A percentile compares a stretch with the other conserved stretches of the same genome.
Conservation (phyloP, 2,329 filamentous ascomycete genomes). For the Tolypocladium tropicale region DNA sequence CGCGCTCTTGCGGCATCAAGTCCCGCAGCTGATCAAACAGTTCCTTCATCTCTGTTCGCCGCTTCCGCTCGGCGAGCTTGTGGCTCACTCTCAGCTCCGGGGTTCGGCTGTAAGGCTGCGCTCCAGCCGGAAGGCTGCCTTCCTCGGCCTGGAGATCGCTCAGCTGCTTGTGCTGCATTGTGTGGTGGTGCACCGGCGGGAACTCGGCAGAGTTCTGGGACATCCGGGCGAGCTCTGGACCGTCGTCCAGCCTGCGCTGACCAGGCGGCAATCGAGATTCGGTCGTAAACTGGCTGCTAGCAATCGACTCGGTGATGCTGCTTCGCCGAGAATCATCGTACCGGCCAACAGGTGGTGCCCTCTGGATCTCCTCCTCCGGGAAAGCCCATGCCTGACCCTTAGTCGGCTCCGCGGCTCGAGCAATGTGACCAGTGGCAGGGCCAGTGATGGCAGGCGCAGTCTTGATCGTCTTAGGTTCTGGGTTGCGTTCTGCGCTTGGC, state of each 20-base stretch:
- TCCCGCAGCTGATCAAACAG: slow-evolving; percentile 73
- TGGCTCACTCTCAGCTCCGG: slow-evolving; percentile 75
- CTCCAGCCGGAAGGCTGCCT: slow-evolving; percentile 35
- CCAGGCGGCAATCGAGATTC: slow-evolving; percentile 63
- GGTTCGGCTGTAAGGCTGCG: slow-evolving; percentile 72
- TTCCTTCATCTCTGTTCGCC: slow-evolving; percentile 81
- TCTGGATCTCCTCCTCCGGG: slow-evolving; percentile 58
- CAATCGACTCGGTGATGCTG: slow-evolving; percentile 67
- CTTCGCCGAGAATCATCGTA: slow-evolving; percentile 60
- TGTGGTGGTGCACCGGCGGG: slow-evolving; percentile 59
- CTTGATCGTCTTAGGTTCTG: slow-evolving; percentile 45
- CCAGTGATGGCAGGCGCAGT: slow-evolving; percentile 70
- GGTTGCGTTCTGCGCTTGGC: slow-evolving; percentile 47
- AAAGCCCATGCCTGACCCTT: slow-evolving; percentile 81
- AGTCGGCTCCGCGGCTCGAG: slow-evolving; percentile 64
- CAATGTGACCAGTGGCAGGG: slow-evolving; percentile 53
- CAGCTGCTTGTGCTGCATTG: slow-evolving; percentile 63
- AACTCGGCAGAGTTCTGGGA: slow-evolving; percentile 44
- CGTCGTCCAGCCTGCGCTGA: slow-evolving; percentile 62
- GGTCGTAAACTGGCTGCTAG: slow-evolving; percentile 68
- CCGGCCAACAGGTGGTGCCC: slow-evolving; percentile 28
- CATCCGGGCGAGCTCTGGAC: slow-evolving; percentile 37
- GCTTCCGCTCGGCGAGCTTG: slow-evolving; percentile 75
- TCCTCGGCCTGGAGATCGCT: slow-evolving; percentile 55
- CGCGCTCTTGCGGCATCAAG: slow-evolving; percentile 69